Base-by-base conservation (phyloP, 495 filamentous ascomycete genomes). In the Talaromyces ruber region DNA sequence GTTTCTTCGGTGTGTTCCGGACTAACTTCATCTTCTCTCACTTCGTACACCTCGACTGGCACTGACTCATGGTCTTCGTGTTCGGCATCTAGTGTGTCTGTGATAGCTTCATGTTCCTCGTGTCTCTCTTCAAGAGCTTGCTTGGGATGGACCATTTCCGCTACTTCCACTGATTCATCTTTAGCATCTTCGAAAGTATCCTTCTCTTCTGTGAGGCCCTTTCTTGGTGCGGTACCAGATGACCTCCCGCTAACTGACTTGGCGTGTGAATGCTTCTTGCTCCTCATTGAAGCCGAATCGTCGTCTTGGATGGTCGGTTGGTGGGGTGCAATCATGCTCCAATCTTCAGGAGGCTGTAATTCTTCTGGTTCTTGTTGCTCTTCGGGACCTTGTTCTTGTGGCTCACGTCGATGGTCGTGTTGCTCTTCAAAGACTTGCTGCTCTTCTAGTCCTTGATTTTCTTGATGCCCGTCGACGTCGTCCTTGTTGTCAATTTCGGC, bases 321-420 rank as follows among this genome's bases (percentile, higher is more conserved):
- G 21, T 28, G 50, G 12, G 50, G 50, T 28, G 50, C 50, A 28
- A 53, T 28, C 50, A 53, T 53, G 25, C 50, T 28, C 50, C 50
- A 53, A n/a, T 53, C 50, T 45, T 61, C 59, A 12, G 37, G 43
- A 16, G 24, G 39, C 14, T 39, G 58, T 5, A 16, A 18, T 1
- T 61, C 21, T 43, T 39, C 29, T 6, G 43, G 25, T 18, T 61
- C 21, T 73, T 71, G 59, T 59, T 64, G 22, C 25, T 53, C 50
- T 21, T 51, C 21, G 47, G 8, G 4, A 16, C 5, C 37, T 43
- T 43, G 12, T 2, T n/a, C 12, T 43, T 43, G 30, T 9, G 4
- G 39, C 16, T 16, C 5, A 18, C 12, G 39, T 47, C 39, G 39
- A 14, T 14, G n/a, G n/a, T n/a, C n/a, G n/a, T n/a, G n/a, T n/a